phyloP scores from a whole-genome alignment of 139 green algal species.

The Ettlia oleoabundans region DNA sequence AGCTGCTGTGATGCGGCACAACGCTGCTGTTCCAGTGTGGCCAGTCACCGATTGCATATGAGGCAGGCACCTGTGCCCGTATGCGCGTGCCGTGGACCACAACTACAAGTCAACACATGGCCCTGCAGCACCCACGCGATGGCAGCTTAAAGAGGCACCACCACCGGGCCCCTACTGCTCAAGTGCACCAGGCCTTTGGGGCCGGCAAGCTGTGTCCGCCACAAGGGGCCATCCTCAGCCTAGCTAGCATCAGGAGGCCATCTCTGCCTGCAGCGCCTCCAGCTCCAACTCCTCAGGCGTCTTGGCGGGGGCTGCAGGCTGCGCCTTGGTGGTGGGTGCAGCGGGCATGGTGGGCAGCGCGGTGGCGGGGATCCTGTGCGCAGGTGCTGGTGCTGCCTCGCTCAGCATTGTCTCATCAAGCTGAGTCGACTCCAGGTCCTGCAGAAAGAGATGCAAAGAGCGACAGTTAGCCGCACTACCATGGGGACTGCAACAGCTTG shows the following conservation, averaged over 20 bases:
- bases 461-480: no score
- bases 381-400: constrained; percentile 67
- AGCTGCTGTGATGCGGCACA: no score
- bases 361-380: constrained; percentile 37
- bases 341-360: constrained; percentile 32
- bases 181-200: no score
- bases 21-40: no score
- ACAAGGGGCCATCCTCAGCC: no score
- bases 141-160: no score
- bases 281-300: constrained; percentile 90
- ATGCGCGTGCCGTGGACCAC: no score
- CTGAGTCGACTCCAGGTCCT: constrained; percentile 72
- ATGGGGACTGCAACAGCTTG: no score
- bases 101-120: not conserved
- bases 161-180: no score
- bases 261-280: constrained; percentile 86
- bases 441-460: constrained; percentile 25
- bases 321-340: not conserved
- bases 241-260: constrained; percentile 68
- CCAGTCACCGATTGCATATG: no score
- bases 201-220: no score
- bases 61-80: no score
- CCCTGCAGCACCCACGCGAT: not conserved
- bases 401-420: constrained; percentile 77
- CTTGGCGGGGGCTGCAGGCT: constrained; percentile 59